Evolutionary conservation across 2,329 filamentous ascomycete genomes (phyloP).

Genomic region (Colletotrichum eleusines): DNA sequence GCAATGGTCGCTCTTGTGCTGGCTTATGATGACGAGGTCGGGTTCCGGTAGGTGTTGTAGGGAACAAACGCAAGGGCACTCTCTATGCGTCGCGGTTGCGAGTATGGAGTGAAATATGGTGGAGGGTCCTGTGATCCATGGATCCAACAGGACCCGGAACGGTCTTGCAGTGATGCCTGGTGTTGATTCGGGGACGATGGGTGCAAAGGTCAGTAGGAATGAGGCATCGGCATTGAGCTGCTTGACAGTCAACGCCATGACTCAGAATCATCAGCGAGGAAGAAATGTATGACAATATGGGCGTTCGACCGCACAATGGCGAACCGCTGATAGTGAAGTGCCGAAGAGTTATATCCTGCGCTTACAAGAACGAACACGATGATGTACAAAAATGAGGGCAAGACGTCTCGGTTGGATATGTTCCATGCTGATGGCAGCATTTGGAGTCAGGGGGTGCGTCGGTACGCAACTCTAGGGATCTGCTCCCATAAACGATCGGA

Average conservation of each 20-base stretch:
- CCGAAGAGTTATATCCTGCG: conserved; percentile 12
- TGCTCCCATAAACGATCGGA: conserved; percentile 26
- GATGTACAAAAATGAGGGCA: conserved; percentile 1
- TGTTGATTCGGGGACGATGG: conserved; percentile 57
- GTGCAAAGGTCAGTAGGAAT: conserved; percentile 73
- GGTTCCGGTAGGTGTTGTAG: conserved; percentile 56
- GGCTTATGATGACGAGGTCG: conserved; percentile 61
- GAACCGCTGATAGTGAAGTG: neutral
- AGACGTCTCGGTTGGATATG: conserved; percentile 25
- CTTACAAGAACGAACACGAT: neutral
- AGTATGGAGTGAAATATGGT: conserved; percentile 72
- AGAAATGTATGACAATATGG: neutral
- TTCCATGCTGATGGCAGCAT: conserved; percentile 24
- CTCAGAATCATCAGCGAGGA: conserved; percentile 7
- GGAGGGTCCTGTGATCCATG: conserved; percentile 74
- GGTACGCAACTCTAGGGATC: conserved; percentile 27
- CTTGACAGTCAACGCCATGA: conserved; percentile 73
- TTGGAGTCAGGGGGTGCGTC: conserved; percentile 11
- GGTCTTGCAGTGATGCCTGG: conserved; percentile 57
- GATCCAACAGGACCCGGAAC: conserved; percentile 78
- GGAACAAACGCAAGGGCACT: conserved; percentile 68
- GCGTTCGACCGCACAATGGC: neutral
- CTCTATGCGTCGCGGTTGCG: conserved; percentile 68
- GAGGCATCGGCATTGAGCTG: conserved; percentile 74
- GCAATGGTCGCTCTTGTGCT: conserved; percentile 73